Conservation (phyloP, 768 basidiomycete genomes). For the Phylloporus scabripes region DNA sequence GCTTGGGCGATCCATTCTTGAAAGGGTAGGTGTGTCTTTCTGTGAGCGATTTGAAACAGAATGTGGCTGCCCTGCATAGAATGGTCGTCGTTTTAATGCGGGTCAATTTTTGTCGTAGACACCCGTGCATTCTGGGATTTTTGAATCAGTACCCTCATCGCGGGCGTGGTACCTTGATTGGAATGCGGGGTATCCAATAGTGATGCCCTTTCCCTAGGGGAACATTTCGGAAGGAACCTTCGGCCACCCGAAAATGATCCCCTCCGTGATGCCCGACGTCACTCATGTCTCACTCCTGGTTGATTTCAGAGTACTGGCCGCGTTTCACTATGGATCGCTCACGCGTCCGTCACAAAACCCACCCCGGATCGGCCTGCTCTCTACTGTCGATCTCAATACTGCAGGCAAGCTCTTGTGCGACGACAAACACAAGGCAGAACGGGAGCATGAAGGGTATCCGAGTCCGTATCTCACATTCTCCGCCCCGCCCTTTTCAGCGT, state of each 20-base stretch:
- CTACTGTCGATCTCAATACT: conserved; percentile 54
- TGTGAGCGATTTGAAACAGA: background rate
- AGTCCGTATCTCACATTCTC: conserved; percentile 11
- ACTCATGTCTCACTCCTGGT: background rate
- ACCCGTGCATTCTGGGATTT: background rate
- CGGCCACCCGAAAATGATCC: conserved; percentile 11
- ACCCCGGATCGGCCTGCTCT: conserved; percentile 65
- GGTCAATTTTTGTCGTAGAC: background rate
- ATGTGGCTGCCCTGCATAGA: background rate
- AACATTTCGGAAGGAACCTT: conserved; percentile 8
- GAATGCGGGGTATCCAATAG: conserved; percentile 3
- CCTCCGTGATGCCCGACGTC: background rate
- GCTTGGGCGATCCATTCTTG: conserved; percentile 68
- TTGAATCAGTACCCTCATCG: background rate
- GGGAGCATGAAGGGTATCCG: conserved; percentile 24
- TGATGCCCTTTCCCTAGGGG: background rate
- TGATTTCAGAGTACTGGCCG: conserved; percentile 49
- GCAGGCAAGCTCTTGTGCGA: conserved; percentile 37
- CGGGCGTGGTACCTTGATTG: background rate
- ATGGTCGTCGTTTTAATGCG: conserved; percentile 7
- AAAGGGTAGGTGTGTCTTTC: conserved; percentile 50
- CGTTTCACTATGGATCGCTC: conserved; percentile 71
- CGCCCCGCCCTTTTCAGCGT: background rate
- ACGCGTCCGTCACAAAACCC: conserved; percentile 61
- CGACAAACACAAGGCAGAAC: conserved; percentile 34